Evolutionary conservation across 352 stramenopile genomes (phyloP).

Genomic region (Pseudoperonospora humuli): DNA sequence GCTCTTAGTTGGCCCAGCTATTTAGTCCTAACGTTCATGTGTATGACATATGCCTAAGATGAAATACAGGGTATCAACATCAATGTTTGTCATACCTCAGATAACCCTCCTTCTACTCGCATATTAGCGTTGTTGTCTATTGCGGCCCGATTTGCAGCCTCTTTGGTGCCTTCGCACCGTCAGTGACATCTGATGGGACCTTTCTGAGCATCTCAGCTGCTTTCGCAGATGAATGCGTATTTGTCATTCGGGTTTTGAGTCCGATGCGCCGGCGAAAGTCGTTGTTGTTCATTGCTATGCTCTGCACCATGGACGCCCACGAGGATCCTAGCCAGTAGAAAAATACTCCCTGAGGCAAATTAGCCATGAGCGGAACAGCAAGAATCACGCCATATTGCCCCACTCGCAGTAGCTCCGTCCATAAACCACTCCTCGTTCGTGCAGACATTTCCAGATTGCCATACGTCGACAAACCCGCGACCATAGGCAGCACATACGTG

Average conservation of each 20-base stretch:
- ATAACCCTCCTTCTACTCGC: too few species aligned
- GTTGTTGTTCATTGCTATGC: conserved; percentile 55
- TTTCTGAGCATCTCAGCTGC: conserved; percentile 15
- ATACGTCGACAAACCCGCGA: conserved; percentile 54
- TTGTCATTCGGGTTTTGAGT: conserved; percentile 34
- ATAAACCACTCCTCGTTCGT: conserved; percentile 41
- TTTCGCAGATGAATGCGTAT: conserved; percentile 11
- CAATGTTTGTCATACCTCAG: too few species aligned
- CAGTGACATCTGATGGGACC: conserved; percentile 2
- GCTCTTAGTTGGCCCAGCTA: too few species aligned
- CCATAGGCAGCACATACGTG: conserved; percentile 47
- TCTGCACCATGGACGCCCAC: conserved; percentile 61
- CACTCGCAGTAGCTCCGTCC: conserved; percentile 32
- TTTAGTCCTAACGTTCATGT: too few species aligned
- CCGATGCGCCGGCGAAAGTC: conserved; percentile 48
- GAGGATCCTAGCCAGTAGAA: conserved; percentile 77
- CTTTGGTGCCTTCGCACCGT: not conserved
- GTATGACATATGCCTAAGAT: too few species aligned
- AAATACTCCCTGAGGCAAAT: conserved; percentile 63
- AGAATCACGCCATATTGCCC: conserved; percentile 53
- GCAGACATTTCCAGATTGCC: conserved; percentile 48
- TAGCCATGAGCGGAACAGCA: conserved; percentile 40
- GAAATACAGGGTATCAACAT: too few species aligned
- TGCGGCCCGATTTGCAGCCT: too few species aligned
- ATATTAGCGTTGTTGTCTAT: conserved; percentile 3